Evolutionary conservation across 2,329 filamentous ascomycete species (phyloP), one percentile per base, ranked within the genome.

Genomic region (Aspergillus novofumigatus): DNA sequence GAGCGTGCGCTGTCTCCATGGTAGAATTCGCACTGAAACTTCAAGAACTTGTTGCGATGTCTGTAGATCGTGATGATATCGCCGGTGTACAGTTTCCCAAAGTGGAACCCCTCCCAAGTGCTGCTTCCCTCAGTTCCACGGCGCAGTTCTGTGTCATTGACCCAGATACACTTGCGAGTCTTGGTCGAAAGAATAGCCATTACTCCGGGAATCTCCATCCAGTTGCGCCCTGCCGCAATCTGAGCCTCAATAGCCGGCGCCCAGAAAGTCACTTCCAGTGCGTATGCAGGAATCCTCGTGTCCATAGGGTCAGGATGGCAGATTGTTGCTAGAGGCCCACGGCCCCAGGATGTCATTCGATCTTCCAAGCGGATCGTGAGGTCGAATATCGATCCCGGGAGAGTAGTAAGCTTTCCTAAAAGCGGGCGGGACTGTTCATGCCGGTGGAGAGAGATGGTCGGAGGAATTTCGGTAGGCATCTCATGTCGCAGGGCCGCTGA

Each of bases 121-220:
- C 78, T 75, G 2, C 81, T 80, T 56, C 83, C 80, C 58, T 81
- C 81, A 8, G 78, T 69, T 41, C 83, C 77, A 2, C 85, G 83
- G 1, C 73, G 77, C 25, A 97, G 75, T 44, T 80, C 78, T n/a
- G 84, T 80, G 28, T 84, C 86, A 66, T 97, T 97, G 68, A 97
- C 81, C 63, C 79, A 82, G 60, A 97, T 90, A 21, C 91, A 90
- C 28, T 80, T 79, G 6, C 86, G 88, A 3, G 90, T 88, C 65
- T 92, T 91, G 3, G 91, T 95, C 1, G 88, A 88, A 52, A 97
- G 86, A 59, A 92, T 88, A 3, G 84, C 81, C 65, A 87, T 87
- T 1, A 87, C 78, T 11, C 84, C 81, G 1, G 80, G 72, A 1
- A 84, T 65, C 17, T 73, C 74, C 9, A 77, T 80, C 77, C 80